Conservation (phyloP, 2,329 filamentous ascomycete genomes). For the Acephala macrosclerotiorum region DNA sequence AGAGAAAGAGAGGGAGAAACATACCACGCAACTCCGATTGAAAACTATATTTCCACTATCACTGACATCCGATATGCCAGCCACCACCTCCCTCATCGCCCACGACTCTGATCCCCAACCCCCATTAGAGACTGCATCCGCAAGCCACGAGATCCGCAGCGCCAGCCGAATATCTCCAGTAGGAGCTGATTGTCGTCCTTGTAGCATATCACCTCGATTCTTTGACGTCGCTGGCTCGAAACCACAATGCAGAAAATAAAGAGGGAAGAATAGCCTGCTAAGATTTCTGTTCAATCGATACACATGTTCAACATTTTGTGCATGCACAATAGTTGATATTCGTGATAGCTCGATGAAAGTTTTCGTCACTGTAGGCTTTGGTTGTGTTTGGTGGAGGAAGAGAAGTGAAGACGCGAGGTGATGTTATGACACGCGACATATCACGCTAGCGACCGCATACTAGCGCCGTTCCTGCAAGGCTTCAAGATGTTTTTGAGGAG, state of each 20-base stretch:
- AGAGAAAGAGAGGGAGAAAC: slow-evolving; percentile 18
- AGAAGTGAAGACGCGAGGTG: slow-evolving; percentile 29
- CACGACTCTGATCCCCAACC: slow-evolving; percentile 28
- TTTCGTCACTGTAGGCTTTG: slow-evolving; percentile 45
- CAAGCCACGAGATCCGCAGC: slow-evolving; percentile 23
- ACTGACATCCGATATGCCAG: slow-evolving; percentile 31
- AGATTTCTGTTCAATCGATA: slow-evolving; percentile 48
- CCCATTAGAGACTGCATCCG: slow-evolving; percentile 29
- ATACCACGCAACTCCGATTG: slow-evolving; percentile 46
- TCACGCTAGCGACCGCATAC: slow-evolving; percentile 26
- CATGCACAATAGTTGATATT: slow-evolving; percentile 36
- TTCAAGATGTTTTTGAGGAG: slow-evolving; percentile 13
- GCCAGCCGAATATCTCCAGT: slow-evolving; percentile 38
- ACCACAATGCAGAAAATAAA: slow-evolving; percentile 20
- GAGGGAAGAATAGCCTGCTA: slow-evolving; percentile 37
- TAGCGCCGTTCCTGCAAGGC: slow-evolving; percentile 22
- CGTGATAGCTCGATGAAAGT: slow-evolving; percentile 42
- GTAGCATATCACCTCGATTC: slow-evolving; percentile 23
- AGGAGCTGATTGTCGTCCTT: slow-evolving; percentile 43
- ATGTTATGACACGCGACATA: slow-evolving; percentile 20
- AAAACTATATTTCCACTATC: slow-evolving; percentile 46
- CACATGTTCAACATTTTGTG: slow-evolving; percentile 41
- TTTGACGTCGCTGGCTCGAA: slow-evolving; percentile 20
- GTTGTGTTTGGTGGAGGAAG: slow-evolving; percentile 30
- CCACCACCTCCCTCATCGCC: slow-evolving; percentile 25